Base-by-base conservation (phyloP, 225 moss, liverwort and hornwort species). In the Straminergon stramineum region DNA sequence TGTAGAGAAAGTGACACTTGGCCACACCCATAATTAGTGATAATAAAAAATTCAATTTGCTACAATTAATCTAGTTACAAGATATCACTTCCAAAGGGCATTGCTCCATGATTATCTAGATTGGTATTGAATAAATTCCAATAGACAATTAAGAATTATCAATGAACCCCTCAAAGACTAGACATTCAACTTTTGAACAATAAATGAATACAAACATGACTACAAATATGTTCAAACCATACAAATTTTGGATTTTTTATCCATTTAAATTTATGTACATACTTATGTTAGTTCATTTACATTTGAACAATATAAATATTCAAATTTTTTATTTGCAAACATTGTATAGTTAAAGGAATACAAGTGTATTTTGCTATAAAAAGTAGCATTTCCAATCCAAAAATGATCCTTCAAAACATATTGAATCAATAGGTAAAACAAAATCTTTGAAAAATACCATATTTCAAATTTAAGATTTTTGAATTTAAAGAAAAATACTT, bases 301-400 rank as follows among this genome's bases (percentile, higher is more conserved):
- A 41, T 41, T 23, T 70, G 24, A 39, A 39, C 0, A 1, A 5
- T 41, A 26, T 15, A 71, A 7, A 41, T 26, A 26, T 71, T 71
- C 26, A 71, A 41, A 71, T 71, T 0, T 41, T 15, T 41, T 39
- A 39, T 70, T 24, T 41, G 41, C 14, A 24, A 70, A 24, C 4
- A 70, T 24, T 7, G 1, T 39, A 69, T 0, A 23, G 3, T 23
- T 13, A 23, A 69, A n/a, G n/a, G 4, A 0, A 0, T 39, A 22
- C 10, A 22, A n/a, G 2, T 13, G 2, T 69, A 0, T 70, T 39
- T 39, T 1, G 39, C 22, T n/a, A 37, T 2, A n/a, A 21, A 64
- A 68, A 68, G 0, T 22, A 37, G 7, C 7, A n/a, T 21, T n/a
- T n/a, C 2, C 1, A n/a, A 4, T n/a, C 13, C 13, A n/a, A 68